Evolutionary conservation across 139 green algal genomes (phyloP), one percentile per base, ranked within the genome.

Genomic region (Micractinium conductrix): DNA sequence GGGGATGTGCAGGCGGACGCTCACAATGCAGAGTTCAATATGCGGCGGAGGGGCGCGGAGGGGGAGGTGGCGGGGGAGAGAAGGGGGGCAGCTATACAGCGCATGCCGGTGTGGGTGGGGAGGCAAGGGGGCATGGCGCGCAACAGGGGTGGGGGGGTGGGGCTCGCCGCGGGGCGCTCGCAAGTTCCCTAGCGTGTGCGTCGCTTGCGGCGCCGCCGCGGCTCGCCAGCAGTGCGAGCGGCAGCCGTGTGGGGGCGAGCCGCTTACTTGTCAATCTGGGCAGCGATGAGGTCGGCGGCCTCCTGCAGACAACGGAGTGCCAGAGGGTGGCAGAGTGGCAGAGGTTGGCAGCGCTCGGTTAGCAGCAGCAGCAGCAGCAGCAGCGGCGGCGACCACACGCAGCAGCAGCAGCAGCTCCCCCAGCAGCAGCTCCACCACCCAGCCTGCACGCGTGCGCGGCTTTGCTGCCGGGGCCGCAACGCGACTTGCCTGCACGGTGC

Each of bases 251-350:
- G n/a, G n/a, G 65, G 16, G 65, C 65, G 3, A 33, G 65, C 76
- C 30, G 55, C 26, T 73, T n/a, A 82, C 58, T 73, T 93, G 78
- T 88, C 75, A 19, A 97, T 93, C 88, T 96, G 92, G 19, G 80
- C 78, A 28, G 94, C 90, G 73, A 99, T 98, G 62, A 98, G 88
- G 91, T 98, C 94, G 58, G 95, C 95, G 7, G 94, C 95, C 84
- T 98, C 91, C 90, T 97, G 94, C 24, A n/a, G 30, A 14, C 24
- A 2, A 35, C 5, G 16, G 24, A 28, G 30, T n/a, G 62, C 22
- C 2, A 14, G 17, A 43, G n/a, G 40, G n/a, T 14, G 30, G 19
- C 30, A 43, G 72, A n/a, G 8, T 37, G 44, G 72, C 30, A 16
- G 53, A 2, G 53, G 53, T 62, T 2, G 26, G 53, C 19, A 62